These are phyloP conservation scores for Calonectria montana DNA, from an alignment of 2,329 filamentous ascomycete species.

Conservation along the genomic window DNA sequence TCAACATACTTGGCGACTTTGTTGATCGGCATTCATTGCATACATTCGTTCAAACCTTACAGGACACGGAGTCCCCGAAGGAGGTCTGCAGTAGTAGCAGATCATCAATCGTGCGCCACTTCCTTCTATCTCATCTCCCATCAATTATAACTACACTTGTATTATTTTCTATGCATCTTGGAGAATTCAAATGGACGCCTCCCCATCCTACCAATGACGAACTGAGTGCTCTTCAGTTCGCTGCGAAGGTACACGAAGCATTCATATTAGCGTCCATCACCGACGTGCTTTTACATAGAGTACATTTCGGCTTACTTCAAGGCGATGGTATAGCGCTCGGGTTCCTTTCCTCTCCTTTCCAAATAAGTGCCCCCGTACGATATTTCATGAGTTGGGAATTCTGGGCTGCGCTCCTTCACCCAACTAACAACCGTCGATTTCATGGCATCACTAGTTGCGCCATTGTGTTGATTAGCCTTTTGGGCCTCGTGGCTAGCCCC, in stretches of 20 bases:
- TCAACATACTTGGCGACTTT: not conserved
- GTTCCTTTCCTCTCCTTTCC: not conserved
- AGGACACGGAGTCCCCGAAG: not conserved
- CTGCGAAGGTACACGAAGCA: not conserved
- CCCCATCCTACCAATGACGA: not conserved
- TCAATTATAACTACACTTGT: not conserved
- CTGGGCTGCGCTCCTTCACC: not conserved
- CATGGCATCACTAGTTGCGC: not conserved
- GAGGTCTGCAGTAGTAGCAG: not conserved
- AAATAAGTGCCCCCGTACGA: not conserved
- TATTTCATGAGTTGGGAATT: not conserved
- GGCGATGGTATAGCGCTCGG: not conserved
- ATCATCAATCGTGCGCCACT: not conserved
- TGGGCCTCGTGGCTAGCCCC: not conserved
- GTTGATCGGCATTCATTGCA: not conserved
- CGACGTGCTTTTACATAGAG: not conserved
- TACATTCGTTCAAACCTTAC: not conserved
- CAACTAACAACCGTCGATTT: not conserved
- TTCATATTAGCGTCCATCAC: not conserved
- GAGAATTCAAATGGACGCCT: not conserved
- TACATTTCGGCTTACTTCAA: not conserved
- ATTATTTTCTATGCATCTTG: not conserved
- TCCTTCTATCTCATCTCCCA: not conserved
- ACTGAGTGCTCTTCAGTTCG: not conserved
- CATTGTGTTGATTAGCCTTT: not conserved